phyloP scores from a whole-genome alignment of 2,329 filamentous ascomycete genomes.

The Verticillium dahliae region DNA sequence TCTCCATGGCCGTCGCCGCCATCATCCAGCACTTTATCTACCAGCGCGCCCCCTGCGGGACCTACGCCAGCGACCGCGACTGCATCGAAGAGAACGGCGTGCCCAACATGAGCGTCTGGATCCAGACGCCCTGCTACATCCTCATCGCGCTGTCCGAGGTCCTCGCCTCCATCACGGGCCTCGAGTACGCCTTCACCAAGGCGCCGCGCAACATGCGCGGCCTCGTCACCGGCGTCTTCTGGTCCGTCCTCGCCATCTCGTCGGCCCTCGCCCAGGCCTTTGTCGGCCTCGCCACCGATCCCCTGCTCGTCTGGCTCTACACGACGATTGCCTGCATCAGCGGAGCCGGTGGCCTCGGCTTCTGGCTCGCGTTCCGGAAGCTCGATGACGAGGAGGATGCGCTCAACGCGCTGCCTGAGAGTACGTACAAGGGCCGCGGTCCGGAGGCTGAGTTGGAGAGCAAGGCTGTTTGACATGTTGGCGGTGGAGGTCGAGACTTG shows the following conservation, averaged over 20 bases:
- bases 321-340: slow-evolving; percentile 50
- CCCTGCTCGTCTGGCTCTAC: slow-evolving; percentile 60
- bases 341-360: slow-evolving; percentile 46
- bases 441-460: background rate
- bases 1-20: slow-evolving; percentile 23
- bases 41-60: slow-evolving; percentile 41
- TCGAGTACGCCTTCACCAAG: slow-evolving; percentile 61
- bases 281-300: slow-evolving; percentile 29
- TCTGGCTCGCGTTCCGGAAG: slow-evolving; percentile 53
- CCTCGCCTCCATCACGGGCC: slow-evolving; percentile 27
- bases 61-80: slow-evolving; percentile 34
- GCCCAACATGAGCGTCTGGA: slow-evolving; percentile 47
- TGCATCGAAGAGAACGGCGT: slow-evolving; percentile 24
- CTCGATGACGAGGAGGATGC: slow-evolving; percentile 55
- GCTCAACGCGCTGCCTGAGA: slow-evolving; percentile 45
- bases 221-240: slow-evolving; percentile 46
- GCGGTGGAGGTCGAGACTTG: background rate
- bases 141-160: slow-evolving; percentile 22
- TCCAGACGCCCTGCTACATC: slow-evolving; percentile 28
- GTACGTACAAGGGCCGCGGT: slow-evolving; percentile 8
- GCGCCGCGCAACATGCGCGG: slow-evolving; percentile 59
- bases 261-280: slow-evolving; percentile 47
- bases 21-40: slow-evolving; percentile 43
- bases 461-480: background rate
- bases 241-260: slow-evolving; percentile 53